Percentiles rank a stretch among this genome's conserved stretches.
Evolutionary conservation across 495 filamentous ascomycete genomes (phyloP).

Genomic region (Penicillium paradoxum): DNA sequence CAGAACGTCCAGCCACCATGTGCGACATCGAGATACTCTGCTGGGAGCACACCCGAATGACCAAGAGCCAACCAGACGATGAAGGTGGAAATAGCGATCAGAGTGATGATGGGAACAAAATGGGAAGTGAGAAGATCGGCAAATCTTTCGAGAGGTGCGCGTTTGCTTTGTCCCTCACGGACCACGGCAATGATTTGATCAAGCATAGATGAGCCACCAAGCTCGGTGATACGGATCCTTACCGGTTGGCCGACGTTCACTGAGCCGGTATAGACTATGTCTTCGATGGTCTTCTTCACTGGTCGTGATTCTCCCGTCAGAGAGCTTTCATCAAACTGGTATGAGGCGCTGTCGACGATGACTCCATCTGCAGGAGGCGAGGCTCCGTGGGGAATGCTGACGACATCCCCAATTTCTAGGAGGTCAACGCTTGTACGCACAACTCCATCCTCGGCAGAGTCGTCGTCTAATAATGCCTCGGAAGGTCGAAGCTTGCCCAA

Average conservation of each 20-base stretch:
- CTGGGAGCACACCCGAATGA: constrained; percentile 59
- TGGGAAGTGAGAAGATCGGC: constrained; percentile 81
- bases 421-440: constrained; percentile 60
- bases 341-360: constrained; percentile 53
- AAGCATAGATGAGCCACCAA: constrained; percentile 78
- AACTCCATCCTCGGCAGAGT: constrained; percentile 19
- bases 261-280: constrained; percentile 78
- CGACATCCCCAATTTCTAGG: constrained; percentile 77
- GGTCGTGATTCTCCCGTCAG: constrained; percentile 83
- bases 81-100: constrained; percentile 79
- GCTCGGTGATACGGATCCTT: constrained; percentile 61
- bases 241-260: constrained; percentile 75
- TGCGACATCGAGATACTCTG: constrained; percentile 58
- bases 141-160: constrained; percentile 80
- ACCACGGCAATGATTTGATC: constrained; percentile 89
- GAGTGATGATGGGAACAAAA: constrained; percentile 81
- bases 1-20: constrained; percentile 81
- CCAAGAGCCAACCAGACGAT: constrained; percentile 78
- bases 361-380: constrained; percentile 84
- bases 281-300: constrained; percentile 64
- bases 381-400: constrained; percentile 69
- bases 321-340: constrained; percentile 82
- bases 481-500: constrained; percentile 74
- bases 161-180: constrained; percentile 82
- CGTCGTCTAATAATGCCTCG: constrained; percentile 59